These are phyloP conservation scores for Suhomyces bolitotheri DNA, from an alignment of 1,139 yeast genomes.

Conservation along the genomic window DNA sequence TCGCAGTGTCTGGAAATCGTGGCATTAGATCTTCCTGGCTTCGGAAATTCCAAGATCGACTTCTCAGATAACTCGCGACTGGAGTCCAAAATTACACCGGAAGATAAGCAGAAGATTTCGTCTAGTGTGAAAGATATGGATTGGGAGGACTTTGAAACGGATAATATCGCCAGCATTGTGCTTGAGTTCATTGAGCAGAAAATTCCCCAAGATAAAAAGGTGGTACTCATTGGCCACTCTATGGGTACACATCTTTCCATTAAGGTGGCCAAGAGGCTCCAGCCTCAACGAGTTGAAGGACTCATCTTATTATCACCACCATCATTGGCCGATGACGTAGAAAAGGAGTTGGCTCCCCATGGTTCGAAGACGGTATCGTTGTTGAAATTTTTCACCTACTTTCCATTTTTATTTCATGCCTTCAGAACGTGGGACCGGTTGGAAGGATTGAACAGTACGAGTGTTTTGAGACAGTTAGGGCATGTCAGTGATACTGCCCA, in stretches of 20 bases:
- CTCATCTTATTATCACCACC: conserved; percentile 59
- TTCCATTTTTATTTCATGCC: conserved; percentile 55
- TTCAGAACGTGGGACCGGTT: conserved; percentile 61
- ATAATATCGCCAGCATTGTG: conserved; percentile 48
- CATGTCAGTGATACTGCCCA: conserved; percentile 18
- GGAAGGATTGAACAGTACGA: conserved; percentile 60
- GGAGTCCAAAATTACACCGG: conserved; percentile 25
- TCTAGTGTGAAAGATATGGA: conserved; percentile 33
- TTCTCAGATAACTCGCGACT: conserved; percentile 21
- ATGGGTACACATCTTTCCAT: conserved; percentile 67
- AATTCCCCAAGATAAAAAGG: conserved; percentile 44
- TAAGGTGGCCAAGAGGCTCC: conserved; percentile 47
- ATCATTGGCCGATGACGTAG: conserved; percentile 35
- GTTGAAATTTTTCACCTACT: conserved; percentile 29
- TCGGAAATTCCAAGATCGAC: conserved; percentile 53
- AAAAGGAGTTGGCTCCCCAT: conserved; percentile 2
- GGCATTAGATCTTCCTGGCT: conserved; percentile 74
- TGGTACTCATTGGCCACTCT: conserved; percentile 71
- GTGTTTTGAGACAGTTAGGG: conserved; percentile 57
- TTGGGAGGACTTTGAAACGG: conserved; percentile 49
- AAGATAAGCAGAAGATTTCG: conserved; percentile 32
- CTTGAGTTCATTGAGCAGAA: conserved; percentile 40
- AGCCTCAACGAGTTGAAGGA: conserved; percentile 44
- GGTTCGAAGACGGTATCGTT: conserved; percentile 15
- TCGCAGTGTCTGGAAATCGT: conserved; percentile 66